Conservation (phyloP, 768 basidiomycete genomes). For the Pulveroboletus sp. region DNA sequence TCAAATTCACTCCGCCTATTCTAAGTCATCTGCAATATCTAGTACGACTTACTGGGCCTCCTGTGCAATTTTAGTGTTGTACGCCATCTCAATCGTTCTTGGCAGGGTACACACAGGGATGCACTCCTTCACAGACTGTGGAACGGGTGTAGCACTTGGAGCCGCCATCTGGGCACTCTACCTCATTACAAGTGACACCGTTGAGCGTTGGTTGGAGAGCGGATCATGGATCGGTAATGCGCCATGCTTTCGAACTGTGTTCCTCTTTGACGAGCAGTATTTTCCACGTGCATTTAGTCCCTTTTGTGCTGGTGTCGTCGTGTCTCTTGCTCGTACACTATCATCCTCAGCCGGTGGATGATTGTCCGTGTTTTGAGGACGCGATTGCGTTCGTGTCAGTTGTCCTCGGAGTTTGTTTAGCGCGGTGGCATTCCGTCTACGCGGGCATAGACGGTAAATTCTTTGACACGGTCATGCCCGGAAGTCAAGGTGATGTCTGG, state of each 20-base stretch:
- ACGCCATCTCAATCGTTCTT: constrained; percentile 68
- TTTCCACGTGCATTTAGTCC: constrained; percentile 37
- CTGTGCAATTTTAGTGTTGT: constrained; percentile 46
- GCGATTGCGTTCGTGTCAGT: constrained; percentile 91
- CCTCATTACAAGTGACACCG: constrained; percentile 26
- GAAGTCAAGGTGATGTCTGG: constrained; percentile 43
- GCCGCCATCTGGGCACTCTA: constrained; percentile 55
- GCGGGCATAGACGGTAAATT: constrained; percentile 36
- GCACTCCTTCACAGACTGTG: constrained; percentile 81
- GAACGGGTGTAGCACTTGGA: constrained; percentile 60
- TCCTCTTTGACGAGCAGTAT: constrained; percentile 8
- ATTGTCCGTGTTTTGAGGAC: constrained; percentile 98
- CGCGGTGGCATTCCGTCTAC: constrained; percentile 56
- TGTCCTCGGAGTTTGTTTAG: constrained; percentile 65
- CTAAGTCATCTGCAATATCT: constrained; percentile 39
- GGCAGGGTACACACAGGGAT: constrained; percentile 83
- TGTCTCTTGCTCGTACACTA: constrained; percentile 75
- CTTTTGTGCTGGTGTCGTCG: constrained; percentile 54
- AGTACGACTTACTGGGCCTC: constrained; percentile 38
- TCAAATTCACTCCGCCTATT: constrained; percentile 49
- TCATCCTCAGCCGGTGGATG: constrained; percentile 92
- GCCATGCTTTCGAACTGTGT: constrained; percentile 14
- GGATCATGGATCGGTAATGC: constrained; percentile 34
- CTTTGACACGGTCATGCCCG: constrained; percentile 46
- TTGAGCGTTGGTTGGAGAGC: constrained; percentile 42